Conservation (phyloP, 331 rosid species). For the Acacia pycnantha region DNA sequence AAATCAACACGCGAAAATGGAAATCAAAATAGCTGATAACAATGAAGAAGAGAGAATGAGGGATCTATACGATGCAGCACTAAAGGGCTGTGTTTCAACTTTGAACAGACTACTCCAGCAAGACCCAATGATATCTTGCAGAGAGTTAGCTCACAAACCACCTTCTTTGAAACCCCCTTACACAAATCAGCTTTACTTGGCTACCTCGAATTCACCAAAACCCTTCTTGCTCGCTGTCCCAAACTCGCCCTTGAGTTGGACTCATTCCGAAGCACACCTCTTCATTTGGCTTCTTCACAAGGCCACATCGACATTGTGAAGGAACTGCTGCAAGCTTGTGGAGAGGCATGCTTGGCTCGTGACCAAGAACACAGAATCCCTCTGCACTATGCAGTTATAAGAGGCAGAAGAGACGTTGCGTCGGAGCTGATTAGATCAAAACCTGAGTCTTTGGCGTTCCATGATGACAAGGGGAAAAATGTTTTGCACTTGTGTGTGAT, state of each 20-base stretch:
- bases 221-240: background rate
- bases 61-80: background rate
- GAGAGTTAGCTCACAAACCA: background rate
- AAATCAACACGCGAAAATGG: too few relatives aligned
- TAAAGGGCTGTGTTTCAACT: background rate
- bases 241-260: conserved; percentile 8
- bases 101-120: background rate
- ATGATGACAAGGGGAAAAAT: background rate
- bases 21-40: background rate
- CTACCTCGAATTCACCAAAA: background rate
- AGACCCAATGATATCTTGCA: background rate
- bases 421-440: background rate
- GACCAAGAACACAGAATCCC: background rate
- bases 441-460: background rate
- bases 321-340: too few relatives aligned
- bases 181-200: conserved; percentile 21
- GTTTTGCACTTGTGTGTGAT: background rate
- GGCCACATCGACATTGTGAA: conserved; percentile 22
- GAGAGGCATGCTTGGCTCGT: background rate
- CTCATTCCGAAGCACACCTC: background rate
- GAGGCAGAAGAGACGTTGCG: background rate
- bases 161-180: conserved; percentile 4
- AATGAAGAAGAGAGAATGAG: background rate
- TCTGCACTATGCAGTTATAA: background rate
- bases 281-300: conserved; percentile 29